Conservation (phyloP, 768 basidiomycete species). For the Lactarius psammicola region DNA sequence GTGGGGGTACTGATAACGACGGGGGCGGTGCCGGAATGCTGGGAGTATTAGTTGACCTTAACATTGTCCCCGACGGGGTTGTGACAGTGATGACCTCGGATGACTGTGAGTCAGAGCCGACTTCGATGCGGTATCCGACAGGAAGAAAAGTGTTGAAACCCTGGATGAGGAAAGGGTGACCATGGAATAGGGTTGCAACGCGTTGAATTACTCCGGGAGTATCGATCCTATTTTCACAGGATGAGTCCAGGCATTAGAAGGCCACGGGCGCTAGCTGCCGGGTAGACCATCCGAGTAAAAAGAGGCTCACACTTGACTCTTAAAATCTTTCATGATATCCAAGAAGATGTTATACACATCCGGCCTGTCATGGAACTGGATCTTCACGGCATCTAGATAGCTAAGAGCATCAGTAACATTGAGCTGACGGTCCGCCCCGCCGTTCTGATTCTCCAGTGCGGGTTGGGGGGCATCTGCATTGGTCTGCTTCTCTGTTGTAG, state of each 20-base stretch:
- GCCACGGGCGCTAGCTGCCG: background rate
- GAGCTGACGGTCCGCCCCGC: constrained; percentile 43
- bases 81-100: constrained; percentile 71
- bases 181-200: constrained; percentile 89
- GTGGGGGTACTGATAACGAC: background rate
- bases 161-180: constrained; percentile 87
- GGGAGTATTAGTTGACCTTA: constrained; percentile 33
- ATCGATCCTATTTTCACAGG: constrained; percentile 81
- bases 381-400: constrained; percentile 64
- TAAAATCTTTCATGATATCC: constrained; percentile 77
- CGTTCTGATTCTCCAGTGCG: constrained; percentile 16
- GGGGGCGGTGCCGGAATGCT: constrained; percentile 17
- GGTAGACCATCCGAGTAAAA: background rate
- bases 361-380: constrained; percentile 55
- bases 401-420: constrained; percentile 62
- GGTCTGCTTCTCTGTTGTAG: constrained; percentile 1
- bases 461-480: constrained; percentile 13
- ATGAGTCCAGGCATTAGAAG: background rate
- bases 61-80: constrained; percentile 63
- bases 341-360: constrained; percentile 63
- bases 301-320: constrained; percentile 53
- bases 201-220: constrained; percentile 97
- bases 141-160: constrained; percentile 99
- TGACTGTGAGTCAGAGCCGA: constrained; percentile 61
- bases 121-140: constrained; percentile 90